Evolutionary conservation across 192 early-diverging fungal genomes (phyloP), one percentile per base, ranked within the genome.

Genomic region (Coemansia sp.): DNA sequence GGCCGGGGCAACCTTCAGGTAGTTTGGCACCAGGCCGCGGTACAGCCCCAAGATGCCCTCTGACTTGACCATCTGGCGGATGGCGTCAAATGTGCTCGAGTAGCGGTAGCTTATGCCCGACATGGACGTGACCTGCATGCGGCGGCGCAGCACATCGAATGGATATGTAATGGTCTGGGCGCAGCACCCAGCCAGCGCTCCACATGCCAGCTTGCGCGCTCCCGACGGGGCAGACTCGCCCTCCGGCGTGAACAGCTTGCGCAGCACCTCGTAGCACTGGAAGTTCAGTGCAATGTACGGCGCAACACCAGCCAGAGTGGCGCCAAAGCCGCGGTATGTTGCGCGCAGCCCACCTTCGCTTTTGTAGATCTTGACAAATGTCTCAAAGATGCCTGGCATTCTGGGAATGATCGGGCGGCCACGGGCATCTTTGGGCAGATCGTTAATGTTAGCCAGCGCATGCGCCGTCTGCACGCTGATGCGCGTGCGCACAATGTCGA

Each of bases 271-370:
- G 62, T 92, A 92, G 57, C 85, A 90, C 65, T 88, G 88, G 64
- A 92, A 92, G 75, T 90, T 92, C 35, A 92, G 81, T 11, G 89
- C 90, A 39, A 92, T 88, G 69, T 92, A 92, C 3, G 90, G 90
- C 7, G 88, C 88, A 10, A 92, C 89, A 22, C 90, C 90, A 24
- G 85, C 81, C 14, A 90, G 74, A 2, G 90, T 92, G 20, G 90
- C 85, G 50, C 85, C 84, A 56, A 92, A 71, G 18, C 90, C 90
- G 59, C 88, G 82, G 62, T 90, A 92, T 14, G 90, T 81, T 20
- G 87, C 90, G 22, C 78, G 70, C 19, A 90, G 52, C n/a, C 90
- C 90, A 59, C 89, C 89, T 82, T 92, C 90, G 12, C 68, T 87
- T 35, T 64, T 63, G 68, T 89, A 89, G 41, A 92, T 89, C 11